Base-by-base conservation (phyloP, 345 rosid species). In the Syzygium aromaticum region DNA sequence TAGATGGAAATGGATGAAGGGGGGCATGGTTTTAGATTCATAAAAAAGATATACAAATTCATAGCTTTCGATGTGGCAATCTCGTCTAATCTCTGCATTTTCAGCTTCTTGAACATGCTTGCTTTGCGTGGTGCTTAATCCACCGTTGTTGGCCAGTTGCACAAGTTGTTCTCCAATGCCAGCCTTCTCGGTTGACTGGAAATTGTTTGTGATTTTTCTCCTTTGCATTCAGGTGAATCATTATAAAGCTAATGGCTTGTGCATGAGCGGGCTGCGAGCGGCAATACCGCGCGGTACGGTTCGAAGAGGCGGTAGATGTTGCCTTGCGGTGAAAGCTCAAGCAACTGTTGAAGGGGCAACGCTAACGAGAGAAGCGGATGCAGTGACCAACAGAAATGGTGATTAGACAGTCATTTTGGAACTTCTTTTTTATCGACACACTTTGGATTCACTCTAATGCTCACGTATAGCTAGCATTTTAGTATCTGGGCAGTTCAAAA, bases 261-360 rank as follows among this genome's bases (percentile, higher is more conserved):
- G 80, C 61, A 33, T 91, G 38, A 88, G 87, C 40, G 83, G 89
- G 78, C 80, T 86, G 5, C 88, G 89, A 28, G 22, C 5, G 82
- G 88, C 87, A 85, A 77, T 86, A 90, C 85, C 80, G 57, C 90
- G 86, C 84, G 86, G 86, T 59, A 87, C 82, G 27, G 27, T 33
- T 19, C 82, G 54, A 59, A 88, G 90, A 88, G 67, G 56, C 84
- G 49, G 84, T 38, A 85, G 90, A 86, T 88, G 87, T 80, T 46
- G 87, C 90, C 87, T 93, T 53, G 89, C 57, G 88, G 88, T 90
- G 77, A 93, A 90, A 91, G 94, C 94, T 78, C 89, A 90, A 59
- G 89, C 94, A 33, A 90, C 95, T 53, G 84, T 88, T 51, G 95
- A 93, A 88, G 95, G 94, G 85, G 86, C 87, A 89, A 91, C 91